Base-by-base conservation (phyloP, 306 rosid species). In the Quercus glauca region DNA sequence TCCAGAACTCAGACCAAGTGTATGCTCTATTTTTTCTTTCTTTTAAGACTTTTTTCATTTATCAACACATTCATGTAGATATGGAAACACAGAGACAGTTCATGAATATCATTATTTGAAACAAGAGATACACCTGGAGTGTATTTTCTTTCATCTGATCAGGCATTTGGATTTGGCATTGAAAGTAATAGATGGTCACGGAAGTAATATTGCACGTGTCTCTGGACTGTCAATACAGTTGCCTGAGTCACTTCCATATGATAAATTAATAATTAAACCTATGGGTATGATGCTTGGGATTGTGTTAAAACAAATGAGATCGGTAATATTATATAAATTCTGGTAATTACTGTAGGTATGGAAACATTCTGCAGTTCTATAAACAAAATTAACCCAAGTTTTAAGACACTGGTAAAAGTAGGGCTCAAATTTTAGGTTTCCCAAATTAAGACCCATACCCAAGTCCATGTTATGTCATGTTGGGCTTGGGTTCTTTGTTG, bases 1-100 rank as follows among this genome's bases (percentile, higher is more conserved):
- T 84, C 98, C 99, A 21, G 99, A 96, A 89, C 93, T 91, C 73
- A 91, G 99, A 76, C 98, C 99, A 65, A 91, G 96, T 82, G 99
- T 96, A 93, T 35, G 97, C 28, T 35, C 7, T n/a, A 19, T 35
- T 31, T n/a, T 2, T 63, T 31, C 23, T 3, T 33, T 35, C 9
- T 67, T 33, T 33, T 33, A 64, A 64, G 20, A 29, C 3, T 18
- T 33, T 35, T 31, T 67, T 67, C 9, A 19, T 7, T 67, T 67
- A 67, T 33, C 71, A 19, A 37, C 52, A 35, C 72, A 35, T 67
- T 23, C 72, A 19, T 67, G 25, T 67, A 67, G 72, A 19, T 67
- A 12, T 67, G 25, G 71, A 67, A 67, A 67, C 52, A 13, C 35
- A 31, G 52, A 67, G 17, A 33, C 28, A 18, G 15, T 31, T 35